Evolutionary conservation across 352 stramenopile species (phyloP).

Genomic region (Phytophthora pistaciae): DNA sequence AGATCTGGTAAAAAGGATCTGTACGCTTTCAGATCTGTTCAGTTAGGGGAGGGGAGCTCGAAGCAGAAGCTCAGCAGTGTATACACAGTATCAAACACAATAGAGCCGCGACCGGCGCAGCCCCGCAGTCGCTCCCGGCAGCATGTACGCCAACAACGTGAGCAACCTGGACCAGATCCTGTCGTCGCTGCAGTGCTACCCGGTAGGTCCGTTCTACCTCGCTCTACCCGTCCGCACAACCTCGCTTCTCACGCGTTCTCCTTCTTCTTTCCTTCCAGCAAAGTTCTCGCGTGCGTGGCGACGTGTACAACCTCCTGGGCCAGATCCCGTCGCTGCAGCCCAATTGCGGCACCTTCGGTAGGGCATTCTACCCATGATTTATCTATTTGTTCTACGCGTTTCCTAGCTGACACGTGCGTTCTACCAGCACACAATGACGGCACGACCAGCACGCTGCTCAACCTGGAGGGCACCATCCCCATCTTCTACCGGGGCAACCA

Average conservation of each 20-base stretch:
- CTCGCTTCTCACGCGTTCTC: background rate
- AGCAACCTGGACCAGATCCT: slow-evolving; percentile 91
- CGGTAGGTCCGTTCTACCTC: slow-evolving; percentile 44
- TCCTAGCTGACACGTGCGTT: background rate
- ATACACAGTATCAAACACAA: background rate
- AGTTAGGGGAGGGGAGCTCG: too few relatives aligned
- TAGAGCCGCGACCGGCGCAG: background rate
- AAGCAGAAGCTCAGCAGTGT: background rate
- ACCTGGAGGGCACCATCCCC: slow-evolving; percentile 90
- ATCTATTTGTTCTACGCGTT: background rate
- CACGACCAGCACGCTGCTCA: slow-evolving; percentile 84
- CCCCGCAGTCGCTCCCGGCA: background rate
- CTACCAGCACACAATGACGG: slow-evolving; percentile 86
- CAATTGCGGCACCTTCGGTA: slow-evolving; percentile 88
- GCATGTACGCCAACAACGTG: slow-evolving; percentile 88
- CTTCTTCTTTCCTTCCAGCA: slow-evolving; percentile 47
- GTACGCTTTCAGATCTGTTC: too few relatives aligned
- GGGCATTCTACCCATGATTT: background rate
- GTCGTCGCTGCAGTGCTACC: slow-evolving; percentile 86
- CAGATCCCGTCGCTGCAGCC: slow-evolving; percentile 89
- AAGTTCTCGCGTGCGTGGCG: slow-evolving; percentile 83
- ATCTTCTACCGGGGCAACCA: slow-evolving; percentile 92
- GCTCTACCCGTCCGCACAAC: background rate
- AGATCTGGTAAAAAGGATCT: too few relatives aligned
- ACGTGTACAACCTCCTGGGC: slow-evolving; percentile 87